These are phyloP conservation scores for Myxozyma neglecta DNA, from an alignment of 805 yeast species.

Conservation along the genomic window DNA sequence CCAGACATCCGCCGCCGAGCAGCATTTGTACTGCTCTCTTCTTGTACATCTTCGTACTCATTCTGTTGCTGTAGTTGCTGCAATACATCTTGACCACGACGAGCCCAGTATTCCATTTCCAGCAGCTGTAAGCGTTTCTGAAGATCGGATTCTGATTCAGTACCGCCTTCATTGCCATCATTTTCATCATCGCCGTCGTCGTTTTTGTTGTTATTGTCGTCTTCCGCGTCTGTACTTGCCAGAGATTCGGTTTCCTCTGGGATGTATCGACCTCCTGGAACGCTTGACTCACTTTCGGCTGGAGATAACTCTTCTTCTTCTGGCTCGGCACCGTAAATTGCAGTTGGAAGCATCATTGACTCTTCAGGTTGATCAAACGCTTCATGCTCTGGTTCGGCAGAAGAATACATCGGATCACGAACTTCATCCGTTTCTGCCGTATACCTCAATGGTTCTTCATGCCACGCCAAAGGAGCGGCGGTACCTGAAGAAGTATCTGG, in stretches of 20 bases:
- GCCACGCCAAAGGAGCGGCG: too few species aligned
- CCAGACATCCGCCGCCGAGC: neutral
- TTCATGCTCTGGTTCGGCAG: too few species aligned
- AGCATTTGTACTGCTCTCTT: neutral
- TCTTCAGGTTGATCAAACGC: neutral
- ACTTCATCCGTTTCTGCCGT: too few species aligned
- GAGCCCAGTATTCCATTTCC: slow-evolving; percentile 24
- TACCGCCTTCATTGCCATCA: neutral
- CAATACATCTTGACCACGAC: neutral
- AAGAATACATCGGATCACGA: too few species aligned
- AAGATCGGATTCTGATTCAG: neutral
- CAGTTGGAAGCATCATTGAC: neutral
- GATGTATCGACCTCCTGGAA: slow-evolving; percentile 10
- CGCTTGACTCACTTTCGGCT: slow-evolving; percentile 3
- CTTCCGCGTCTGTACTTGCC: neutral
- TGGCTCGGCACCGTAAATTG: neutral
- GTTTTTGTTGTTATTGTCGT: neutral
- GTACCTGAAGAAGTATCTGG: neutral
- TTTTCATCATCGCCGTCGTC: neutral
- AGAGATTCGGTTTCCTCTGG: neutral
- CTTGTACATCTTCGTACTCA: neutral
- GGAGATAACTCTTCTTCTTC: neutral
- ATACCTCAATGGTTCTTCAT: too few species aligned
- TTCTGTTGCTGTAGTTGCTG: slow-evolving; percentile 6
- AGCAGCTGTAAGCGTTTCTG: slow-evolving; percentile 15